Evolutionary conservation across 2,329 filamentous ascomycete genomes (phyloP).

Genomic region (Neofusicoccum cordaticola): DNA sequence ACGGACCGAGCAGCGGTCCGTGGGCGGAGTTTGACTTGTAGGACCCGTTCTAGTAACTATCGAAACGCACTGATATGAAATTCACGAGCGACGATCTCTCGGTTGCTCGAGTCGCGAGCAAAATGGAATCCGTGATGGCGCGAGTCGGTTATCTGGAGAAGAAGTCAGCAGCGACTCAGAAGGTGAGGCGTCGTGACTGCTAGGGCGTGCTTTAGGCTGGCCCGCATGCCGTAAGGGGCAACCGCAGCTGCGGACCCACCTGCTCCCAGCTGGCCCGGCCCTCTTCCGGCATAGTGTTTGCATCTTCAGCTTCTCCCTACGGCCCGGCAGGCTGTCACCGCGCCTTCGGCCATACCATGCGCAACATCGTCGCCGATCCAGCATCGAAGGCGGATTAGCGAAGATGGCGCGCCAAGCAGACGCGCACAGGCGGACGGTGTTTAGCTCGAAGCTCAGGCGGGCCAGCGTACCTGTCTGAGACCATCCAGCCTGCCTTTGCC

Average conservation of each 20-base stretch:
- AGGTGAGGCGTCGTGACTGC: not conserved
- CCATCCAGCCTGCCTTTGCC: not conserved
- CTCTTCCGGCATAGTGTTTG: not conserved
- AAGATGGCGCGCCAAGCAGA: not conserved
- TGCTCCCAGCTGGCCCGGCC: not conserved
- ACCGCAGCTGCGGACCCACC: not conserved
- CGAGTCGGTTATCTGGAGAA: not conserved
- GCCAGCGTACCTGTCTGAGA: not conserved
- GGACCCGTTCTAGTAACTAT: slow-evolving; percentile 8
- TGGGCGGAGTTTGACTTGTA: not conserved
- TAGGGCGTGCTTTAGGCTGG: not conserved
- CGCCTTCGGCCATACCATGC: too few relatives aligned
- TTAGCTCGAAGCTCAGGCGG: not conserved
- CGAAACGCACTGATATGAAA: slow-evolving; percentile 3
- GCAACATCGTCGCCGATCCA: not conserved
- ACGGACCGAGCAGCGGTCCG: not conserved
- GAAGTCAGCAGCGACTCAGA: not conserved
- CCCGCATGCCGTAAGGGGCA: not conserved
- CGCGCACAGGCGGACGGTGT: not conserved
- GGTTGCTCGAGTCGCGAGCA: not conserved
- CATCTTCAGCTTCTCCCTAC: not conserved
- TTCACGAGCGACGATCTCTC: slow-evolving; percentile 1
- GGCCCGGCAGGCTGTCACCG: not conserved
- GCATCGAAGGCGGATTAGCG: not conserved
- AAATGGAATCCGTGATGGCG: not conserved